phyloP scores from a whole-genome alignment of 768 basidiomycete genomes.

The Roridomyces roridus region DNA sequence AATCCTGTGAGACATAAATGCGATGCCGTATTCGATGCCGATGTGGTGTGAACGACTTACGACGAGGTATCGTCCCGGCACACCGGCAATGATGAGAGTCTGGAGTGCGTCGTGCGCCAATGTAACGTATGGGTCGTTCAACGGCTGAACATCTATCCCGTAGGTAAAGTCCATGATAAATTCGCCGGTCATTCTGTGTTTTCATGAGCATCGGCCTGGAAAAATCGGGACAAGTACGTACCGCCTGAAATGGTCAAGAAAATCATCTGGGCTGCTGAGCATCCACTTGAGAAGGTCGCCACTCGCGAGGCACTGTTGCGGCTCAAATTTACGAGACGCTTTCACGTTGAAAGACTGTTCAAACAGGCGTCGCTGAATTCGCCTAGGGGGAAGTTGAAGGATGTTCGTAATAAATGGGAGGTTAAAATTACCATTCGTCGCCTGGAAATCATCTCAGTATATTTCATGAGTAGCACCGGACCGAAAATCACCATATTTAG shows the following conservation, averaged over 20 bases:
- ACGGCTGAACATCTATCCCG: conserved; percentile 47
- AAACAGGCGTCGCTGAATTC: conserved; percentile 45
- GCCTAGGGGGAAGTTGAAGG: conserved; percentile 35
- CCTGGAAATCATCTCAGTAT: conserved; percentile 33
- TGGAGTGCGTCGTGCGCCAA: conserved; percentile 46
- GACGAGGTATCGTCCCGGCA: conserved; percentile 52
- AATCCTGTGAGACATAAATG: too few species aligned
- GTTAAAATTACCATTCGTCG: conserved; percentile 4
- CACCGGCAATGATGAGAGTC: conserved; percentile 37
- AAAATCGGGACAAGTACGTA: too few species aligned
- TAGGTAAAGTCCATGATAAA: conserved; percentile 50
- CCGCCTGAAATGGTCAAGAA: too few species aligned
- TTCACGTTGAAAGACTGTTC: conserved; percentile 45
- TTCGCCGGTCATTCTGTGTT: conserved; percentile 43
- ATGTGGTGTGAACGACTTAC: background rate
- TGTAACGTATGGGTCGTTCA: conserved; percentile 50
- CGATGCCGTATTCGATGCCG: too few species aligned
- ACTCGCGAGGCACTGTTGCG: conserved; percentile 37
- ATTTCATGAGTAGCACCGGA: conserved; percentile 46
- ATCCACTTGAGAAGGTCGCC: conserved; percentile 41
- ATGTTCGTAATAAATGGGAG: too few species aligned
- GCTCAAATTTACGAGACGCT: conserved; percentile 33
- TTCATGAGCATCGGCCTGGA: conserved; percentile 34
- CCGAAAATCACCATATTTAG: conserved; percentile 43
- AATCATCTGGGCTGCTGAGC: background rate